Conservation (phyloP, 805 yeast genomes). For the Kurtzmaniella cleridarum region DNA sequence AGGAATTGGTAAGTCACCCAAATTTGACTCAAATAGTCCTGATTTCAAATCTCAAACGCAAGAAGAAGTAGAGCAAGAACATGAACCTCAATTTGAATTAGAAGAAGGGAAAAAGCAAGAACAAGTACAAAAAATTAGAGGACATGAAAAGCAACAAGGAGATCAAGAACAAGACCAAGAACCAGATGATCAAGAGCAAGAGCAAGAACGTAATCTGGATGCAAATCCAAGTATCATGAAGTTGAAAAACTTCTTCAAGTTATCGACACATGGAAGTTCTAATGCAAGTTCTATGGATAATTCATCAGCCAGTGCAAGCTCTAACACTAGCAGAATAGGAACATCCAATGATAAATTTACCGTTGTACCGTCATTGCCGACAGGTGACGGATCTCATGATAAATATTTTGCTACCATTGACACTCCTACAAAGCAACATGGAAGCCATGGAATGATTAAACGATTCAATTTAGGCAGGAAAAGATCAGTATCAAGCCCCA, state of each 20-base stretch:
- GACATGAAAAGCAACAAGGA: too few relatives aligned
- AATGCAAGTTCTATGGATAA: conserved; percentile 3
- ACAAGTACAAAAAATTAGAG: too few relatives aligned
- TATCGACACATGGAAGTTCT: conserved; percentile 7
- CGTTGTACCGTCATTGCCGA: conserved; percentile 5
- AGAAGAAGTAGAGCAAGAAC: too few relatives aligned
- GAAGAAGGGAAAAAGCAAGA: too few relatives aligned
- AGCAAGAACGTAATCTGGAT: conserved; percentile 9
- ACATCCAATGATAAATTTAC: background rate
- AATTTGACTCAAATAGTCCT: too few relatives aligned
- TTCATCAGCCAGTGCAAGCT: conserved; percentile 4
- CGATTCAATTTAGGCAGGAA: conserved; percentile 13
- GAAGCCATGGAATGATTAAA: conserved; percentile 7
- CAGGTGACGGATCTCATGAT: background rate
- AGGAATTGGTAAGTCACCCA: too few relatives aligned
- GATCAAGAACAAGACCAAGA: conserved; percentile 23
- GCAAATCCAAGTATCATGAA: conserved; percentile 18
- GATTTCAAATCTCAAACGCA: too few relatives aligned
- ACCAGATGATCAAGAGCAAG: conserved; percentile 20
- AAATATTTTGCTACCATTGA: too few relatives aligned
- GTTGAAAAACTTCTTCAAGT: conserved; percentile 23
- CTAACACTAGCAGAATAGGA: background rate
- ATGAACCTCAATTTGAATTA: too few relatives aligned
- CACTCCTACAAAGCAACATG: conserved; percentile 5
- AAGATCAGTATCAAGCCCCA: conserved; percentile 14